Conservation (phyloP, 2,329 filamentous ascomycete genomes). For the Rutstroemia sp. region DNA sequence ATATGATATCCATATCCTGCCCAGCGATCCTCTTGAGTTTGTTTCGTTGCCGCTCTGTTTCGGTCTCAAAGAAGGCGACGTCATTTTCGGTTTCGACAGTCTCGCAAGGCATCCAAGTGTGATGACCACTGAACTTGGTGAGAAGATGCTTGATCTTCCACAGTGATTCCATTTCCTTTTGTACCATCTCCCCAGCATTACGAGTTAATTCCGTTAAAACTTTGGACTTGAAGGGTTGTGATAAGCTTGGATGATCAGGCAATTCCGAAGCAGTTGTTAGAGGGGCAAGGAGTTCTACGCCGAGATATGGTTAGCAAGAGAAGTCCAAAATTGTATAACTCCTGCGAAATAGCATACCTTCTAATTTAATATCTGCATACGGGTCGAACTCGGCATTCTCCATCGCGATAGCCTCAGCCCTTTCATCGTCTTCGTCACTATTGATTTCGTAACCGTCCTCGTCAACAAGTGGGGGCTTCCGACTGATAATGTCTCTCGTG, state of each 20-base stretch:
- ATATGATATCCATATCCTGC: conserved; percentile 23
- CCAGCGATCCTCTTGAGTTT: conserved; percentile 17
- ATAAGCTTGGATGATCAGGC: conserved; percentile 65
- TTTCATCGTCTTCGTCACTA: conserved; percentile 62
- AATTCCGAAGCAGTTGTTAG: conserved; percentile 69
- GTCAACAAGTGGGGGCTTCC: conserved; percentile 66
- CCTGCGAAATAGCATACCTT: conserved; percentile 45
- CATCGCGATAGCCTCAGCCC: conserved; percentile 50
- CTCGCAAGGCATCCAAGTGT: conserved; percentile 57
- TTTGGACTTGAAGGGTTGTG: conserved; percentile 65
- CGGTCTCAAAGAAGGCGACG: conserved; percentile 39
- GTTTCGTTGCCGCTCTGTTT: conserved; percentile 18
- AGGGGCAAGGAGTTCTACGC: conserved; percentile 63
- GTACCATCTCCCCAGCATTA: conserved; percentile 63
- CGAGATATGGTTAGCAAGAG: conserved; percentile 25
- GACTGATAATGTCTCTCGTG: conserved; percentile 63
- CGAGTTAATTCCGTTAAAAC: conserved; percentile 64
- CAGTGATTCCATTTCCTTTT: conserved; percentile 65
- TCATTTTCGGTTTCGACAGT: conserved; percentile 51
- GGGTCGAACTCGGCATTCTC: conserved; percentile 65
- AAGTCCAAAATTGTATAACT: background rate
- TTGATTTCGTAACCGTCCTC: conserved; percentile 73
- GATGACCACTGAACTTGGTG: conserved; percentile 67
- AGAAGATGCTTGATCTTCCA: conserved; percentile 70
- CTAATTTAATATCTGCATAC: conserved; percentile 63